Conservation (phyloP, 176 grass and related monocot genomes). For the Raddia guianensis region DNA sequence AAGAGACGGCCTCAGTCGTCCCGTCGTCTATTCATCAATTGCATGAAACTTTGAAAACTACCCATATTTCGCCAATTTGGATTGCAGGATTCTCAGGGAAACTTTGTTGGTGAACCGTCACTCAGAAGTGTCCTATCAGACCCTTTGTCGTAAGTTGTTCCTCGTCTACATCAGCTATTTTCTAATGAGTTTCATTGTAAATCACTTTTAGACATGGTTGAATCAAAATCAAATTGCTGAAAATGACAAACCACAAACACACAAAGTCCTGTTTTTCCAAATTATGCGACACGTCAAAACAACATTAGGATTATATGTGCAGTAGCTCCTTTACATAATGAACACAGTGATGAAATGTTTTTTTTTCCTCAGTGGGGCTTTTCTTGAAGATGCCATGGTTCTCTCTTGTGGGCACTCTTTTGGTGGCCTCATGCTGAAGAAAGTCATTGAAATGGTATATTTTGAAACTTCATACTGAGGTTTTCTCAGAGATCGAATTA, state of each 20-base stretch:
- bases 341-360: slow-evolving; percentile 18
- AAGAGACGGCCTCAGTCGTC: not conserved
- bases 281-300: slow-evolving; percentile 4
- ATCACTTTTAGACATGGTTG: not conserved
- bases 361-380: slow-evolving; percentile 55
- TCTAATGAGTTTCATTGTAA: slow-evolving; percentile 19
- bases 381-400: slow-evolving; percentile 91
- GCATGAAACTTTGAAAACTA: not conserved
- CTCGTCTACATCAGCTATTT: slow-evolving; percentile 16
- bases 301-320: not conserved
- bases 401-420: slow-evolving; percentile 83
- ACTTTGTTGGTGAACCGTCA: slow-evolving; percentile 58
- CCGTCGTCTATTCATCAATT: not conserved
- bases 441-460: slow-evolving; percentile 74
- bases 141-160: slow-evolving; percentile 73
- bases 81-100: slow-evolving; percentile 61
- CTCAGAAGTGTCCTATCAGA: slow-evolving; percentile 86
- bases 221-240: slow-evolving; percentile 15
- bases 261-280: slow-evolving; percentile 3
- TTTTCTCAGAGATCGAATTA: slow-evolving; percentile 12
- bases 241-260: not conserved
- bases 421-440: slow-evolving; percentile 79
- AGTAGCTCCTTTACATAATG: not conserved
- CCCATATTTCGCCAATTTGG: slow-evolving; percentile 30
- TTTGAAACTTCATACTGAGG: not conserved